A percentile compares a stretch with the other conserved stretches of the same genome.
Conservation (phyloP, 257 asterid species). For the Penstemon davidsonii region DNA sequence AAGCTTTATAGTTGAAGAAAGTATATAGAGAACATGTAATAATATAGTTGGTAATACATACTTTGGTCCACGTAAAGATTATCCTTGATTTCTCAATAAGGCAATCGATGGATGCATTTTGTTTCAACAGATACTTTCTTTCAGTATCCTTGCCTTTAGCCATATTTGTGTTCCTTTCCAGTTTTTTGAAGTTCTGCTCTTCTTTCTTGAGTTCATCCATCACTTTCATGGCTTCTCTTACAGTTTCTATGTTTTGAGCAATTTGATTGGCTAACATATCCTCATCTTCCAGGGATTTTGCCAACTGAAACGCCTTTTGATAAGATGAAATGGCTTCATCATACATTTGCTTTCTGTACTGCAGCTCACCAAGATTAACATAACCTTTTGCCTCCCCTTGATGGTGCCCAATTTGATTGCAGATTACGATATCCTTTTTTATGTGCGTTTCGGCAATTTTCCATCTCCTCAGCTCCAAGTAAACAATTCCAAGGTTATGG, state of each 20-base stretch:
- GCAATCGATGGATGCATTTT: constrained; percentile 59
- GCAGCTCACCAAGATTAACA: constrained; percentile 82
- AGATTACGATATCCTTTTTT: constrained; percentile 66
- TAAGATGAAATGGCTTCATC: constrained; percentile 72
- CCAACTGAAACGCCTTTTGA: constrained; percentile 72
- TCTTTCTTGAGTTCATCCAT: constrained; percentile 64
- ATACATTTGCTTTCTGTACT: constrained; percentile 66
- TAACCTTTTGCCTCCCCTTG: constrained; percentile 99
- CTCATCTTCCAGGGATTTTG: constrained; percentile 90
- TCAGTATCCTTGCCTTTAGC: constrained; percentile 70
- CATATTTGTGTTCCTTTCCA: constrained; percentile 56
- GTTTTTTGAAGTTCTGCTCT: constrained; percentile 76
- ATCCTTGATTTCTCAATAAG: constrained; percentile 77
- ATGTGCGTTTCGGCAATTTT: constrained; percentile 65
- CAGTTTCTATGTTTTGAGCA: constrained; percentile 58
- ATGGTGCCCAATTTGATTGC: constrained; percentile 65
- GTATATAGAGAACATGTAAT: constrained; percentile 17
- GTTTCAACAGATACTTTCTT: constrained; percentile 69
- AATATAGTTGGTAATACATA: constrained; percentile 27
- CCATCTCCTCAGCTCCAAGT: constrained; percentile 79
- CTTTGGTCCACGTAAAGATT: constrained; percentile 72
- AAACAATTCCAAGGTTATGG: constrained; percentile 90
- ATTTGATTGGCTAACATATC: constrained; percentile 60
- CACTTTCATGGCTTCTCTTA: constrained; percentile 60
- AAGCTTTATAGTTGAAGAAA: constrained; percentile 16